phyloP scores from a whole-genome alignment of 176 grass and related monocot species.

The Olyra latifolia region DNA sequence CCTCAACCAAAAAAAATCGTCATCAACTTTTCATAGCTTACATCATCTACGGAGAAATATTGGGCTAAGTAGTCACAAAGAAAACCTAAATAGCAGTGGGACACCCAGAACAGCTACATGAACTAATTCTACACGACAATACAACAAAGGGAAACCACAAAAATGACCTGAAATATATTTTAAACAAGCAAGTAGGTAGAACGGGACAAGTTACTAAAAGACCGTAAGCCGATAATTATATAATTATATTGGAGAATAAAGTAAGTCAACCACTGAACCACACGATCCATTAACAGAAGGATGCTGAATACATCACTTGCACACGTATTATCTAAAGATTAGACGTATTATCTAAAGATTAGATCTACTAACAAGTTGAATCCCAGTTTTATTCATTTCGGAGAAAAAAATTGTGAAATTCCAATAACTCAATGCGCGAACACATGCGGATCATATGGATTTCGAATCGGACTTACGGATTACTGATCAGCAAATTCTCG shows the following conservation, averaged over 20 bases:
- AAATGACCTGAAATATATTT: not conserved
- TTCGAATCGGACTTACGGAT: slow-evolving; percentile 58
- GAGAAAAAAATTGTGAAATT: not conserved
- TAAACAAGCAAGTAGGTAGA: not conserved
- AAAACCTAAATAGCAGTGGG: slow-evolving; percentile 3
- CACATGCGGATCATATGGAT: not conserved
- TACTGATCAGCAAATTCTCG: slow-evolving; percentile 64
- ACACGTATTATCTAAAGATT: slow-evolving; percentile 14
- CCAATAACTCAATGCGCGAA: not conserved
- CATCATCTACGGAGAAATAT: slow-evolving; percentile 2
- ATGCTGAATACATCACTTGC: not conserved
- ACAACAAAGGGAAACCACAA: slow-evolving; percentile 11
- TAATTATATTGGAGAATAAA: slow-evolving; percentile 19
- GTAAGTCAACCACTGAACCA: not conserved
- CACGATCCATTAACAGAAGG: not conserved
- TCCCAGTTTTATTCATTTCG: not conserved
- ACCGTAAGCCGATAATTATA: slow-evolving; percentile 17
- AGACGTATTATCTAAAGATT: slow-evolving; percentile 15
- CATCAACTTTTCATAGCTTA: not conserved
- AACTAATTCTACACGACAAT: slow-evolving; percentile 5
- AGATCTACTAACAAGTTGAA: slow-evolving; percentile 25
- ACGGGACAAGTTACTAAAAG: slow-evolving; percentile 1
- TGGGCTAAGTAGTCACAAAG: not conserved
- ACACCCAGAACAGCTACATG: slow-evolving; percentile 1
- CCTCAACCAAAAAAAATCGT: not conserved